phyloP scores from a whole-genome alignment of 2,329 filamentous ascomycete genomes.

The Diaporthe ampelina region DNA sequence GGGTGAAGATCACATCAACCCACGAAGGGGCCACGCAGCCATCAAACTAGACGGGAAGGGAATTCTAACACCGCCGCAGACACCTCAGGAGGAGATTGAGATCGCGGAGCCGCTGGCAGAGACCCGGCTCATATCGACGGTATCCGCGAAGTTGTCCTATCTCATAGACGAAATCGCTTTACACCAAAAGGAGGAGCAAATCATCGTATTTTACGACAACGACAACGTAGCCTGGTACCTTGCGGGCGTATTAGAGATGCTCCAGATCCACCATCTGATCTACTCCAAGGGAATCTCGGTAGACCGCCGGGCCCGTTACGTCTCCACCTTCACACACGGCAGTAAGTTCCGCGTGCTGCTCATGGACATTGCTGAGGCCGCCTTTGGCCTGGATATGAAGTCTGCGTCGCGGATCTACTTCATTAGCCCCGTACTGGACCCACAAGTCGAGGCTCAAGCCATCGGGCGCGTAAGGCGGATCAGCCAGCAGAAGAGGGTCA shows the following conservation, averaged over 20 bases:
- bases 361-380: conserved; percentile 92
- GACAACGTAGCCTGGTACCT: conserved; percentile 91
- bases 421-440: conserved; percentile 88
- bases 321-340: conserved; percentile 82
- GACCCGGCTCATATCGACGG: conserved; percentile 80
- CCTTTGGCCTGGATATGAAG: conserved; percentile 88
- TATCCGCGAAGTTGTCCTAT: conserved; percentile 90
- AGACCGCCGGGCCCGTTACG: conserved; percentile 78
- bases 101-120: conserved; percentile 65
- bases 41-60: conserved; percentile 45
- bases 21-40: conserved; percentile 52
- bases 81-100: conserved; percentile 38
- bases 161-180: conserved; percentile 79
- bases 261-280: conserved; percentile 73
- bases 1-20: conserved; percentile 52
- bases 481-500: conserved; percentile 83
- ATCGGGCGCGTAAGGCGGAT: conserved; percentile 92
- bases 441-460: conserved; percentile 88
- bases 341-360: conserved; percentile 80
- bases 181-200: conserved; percentile 82
- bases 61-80: conserved; percentile 43
- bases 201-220: conserved; percentile 92
- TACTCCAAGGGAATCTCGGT: conserved; percentile 76
- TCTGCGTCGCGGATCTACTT: conserved; percentile 90
- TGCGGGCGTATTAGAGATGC: conserved; percentile 83